Evolutionary conservation across 345 rosid genomes (phyloP).

Genomic region (Passiflora organensis): DNA sequence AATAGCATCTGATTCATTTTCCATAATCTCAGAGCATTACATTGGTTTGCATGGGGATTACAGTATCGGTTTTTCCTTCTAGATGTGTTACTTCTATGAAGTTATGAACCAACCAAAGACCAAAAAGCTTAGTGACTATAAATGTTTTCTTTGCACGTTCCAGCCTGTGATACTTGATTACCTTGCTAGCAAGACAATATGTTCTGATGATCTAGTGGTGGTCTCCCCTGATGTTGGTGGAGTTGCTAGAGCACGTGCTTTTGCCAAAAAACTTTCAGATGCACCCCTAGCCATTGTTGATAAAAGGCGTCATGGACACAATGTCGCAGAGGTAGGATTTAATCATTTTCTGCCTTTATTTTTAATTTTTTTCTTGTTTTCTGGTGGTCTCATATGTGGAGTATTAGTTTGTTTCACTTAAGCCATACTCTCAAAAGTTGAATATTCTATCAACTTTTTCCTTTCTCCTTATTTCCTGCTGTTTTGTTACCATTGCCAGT

Average conservation of each 20-base stretch:
- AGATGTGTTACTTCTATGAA: too few species aligned
- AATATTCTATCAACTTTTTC: background rate
- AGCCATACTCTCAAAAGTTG: background rate
- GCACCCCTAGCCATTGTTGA: constrained; percentile 98
- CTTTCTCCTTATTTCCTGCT: background rate
- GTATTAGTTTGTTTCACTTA: too few species aligned
- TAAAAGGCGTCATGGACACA: constrained; percentile 93
- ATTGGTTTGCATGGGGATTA: too few species aligned
- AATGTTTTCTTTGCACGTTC: too few species aligned
- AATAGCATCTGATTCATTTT: too few species aligned
- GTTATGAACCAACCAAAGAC: too few species aligned
- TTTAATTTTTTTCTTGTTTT: background rate
- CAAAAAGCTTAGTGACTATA: too few species aligned
- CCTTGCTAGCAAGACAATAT: constrained; percentile 87
- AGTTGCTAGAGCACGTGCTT: constrained; percentile 92
- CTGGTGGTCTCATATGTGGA: background rate
- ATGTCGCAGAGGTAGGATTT: constrained; percentile 81
- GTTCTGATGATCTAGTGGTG: constrained; percentile 82
- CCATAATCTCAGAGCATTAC: too few species aligned
- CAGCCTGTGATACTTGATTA: constrained; percentile 96
- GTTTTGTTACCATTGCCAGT: background rate
- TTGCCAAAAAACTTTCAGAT: constrained; percentile 90
- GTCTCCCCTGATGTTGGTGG: constrained; percentile 99
- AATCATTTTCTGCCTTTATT: constrained; percentile 1
- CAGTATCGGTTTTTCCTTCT: too few species aligned